Base-by-base conservation (phyloP, 768 basidiomycete species). In the Aureoboletus auriporus region DNA sequence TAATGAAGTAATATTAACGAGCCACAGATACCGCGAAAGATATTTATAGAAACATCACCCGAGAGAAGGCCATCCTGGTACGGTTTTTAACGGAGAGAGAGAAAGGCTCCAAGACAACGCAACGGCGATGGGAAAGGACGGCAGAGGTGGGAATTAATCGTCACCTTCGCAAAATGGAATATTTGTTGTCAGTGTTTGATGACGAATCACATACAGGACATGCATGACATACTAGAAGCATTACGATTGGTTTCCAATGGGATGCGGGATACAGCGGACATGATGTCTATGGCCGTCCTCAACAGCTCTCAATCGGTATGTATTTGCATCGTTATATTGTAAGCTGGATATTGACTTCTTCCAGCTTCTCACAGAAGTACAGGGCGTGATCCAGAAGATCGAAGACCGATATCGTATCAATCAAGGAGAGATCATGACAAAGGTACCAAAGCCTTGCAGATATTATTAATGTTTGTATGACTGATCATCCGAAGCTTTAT, bases 21-120 rank as follows among this genome's bases (percentile, higher is more conserved):
- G 2, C 20, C 41, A 29, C 54, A 86, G 83, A 86, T 49, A 69
- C 71, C 14, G 86, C 87, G 7, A 78, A 75, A 54, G 77, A 83
- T 41, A 73, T 86, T 17, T 89, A 88, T 68, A 72, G 66, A 42
- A 88, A 89, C 50, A 73, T 75, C 12, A 86, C 83, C 0, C 44
- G 75, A 13, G 83, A 86, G 49, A 81, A 83, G 52, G 59, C 77
- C 13, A 60, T 67, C 17, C 54, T 87, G 10, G 55, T 87, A 14
- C 71, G 69, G 13, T 65, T 73, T 51, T 50, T 87, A 5, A 53
- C 66, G 14, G 60, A 68, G 4, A 72, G 76, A 33, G 82, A 84
- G 61, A 68, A 71, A 37, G 49, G 35, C 1, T 54, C 68, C 17
- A 60, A 61, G 42, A 44, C 56, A 12, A 57, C 56, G 28, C 57